phyloP scores from a whole-genome alignment of 768 basidiomycete genomes.

The Bullera alba region DNA sequence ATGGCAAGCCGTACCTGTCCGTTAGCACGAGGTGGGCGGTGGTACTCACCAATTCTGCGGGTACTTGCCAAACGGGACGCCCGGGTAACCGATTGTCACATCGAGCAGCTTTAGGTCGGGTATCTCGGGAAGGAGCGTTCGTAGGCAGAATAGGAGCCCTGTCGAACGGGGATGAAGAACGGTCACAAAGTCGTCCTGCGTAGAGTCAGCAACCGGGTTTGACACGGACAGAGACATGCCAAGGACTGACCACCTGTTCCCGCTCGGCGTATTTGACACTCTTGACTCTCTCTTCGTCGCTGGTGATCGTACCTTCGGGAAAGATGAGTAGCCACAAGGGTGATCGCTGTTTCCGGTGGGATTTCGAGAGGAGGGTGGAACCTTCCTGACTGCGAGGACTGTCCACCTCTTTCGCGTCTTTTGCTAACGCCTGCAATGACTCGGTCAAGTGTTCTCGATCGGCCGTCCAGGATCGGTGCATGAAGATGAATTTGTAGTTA shows the following conservation, averaged over 20 bases:
- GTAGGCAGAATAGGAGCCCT: constrained; percentile 75
- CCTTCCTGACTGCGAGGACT: constrained; percentile 1
- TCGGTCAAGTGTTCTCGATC: constrained; percentile 64
- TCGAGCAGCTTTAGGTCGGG: constrained; percentile 77
- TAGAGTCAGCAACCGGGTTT: not conserved
- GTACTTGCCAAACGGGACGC: constrained; percentile 70
- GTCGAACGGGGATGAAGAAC: constrained; percentile 86
- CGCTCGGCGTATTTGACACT: constrained; percentile 84
- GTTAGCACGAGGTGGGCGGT: not conserved
- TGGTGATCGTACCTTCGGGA: constrained; percentile 93
- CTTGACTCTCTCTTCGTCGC: constrained; percentile 72
- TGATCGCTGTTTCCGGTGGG: constrained; percentile 4
- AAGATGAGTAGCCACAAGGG: constrained; percentile 80
- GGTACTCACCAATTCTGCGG: constrained; percentile 59
- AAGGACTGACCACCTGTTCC: constrained; percentile 67
- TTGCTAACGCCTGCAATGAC: constrained; percentile 63
- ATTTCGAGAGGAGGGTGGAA: not conserved
- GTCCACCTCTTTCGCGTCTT: constrained; percentile 24
- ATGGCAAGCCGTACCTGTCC: constrained; percentile 67
- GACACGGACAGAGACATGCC: not conserved
- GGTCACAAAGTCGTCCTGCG: constrained; percentile 69
- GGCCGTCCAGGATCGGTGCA: constrained; percentile 82
- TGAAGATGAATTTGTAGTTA: constrained; percentile 86
- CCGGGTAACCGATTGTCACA: constrained; percentile 84
- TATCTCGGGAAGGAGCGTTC: constrained; percentile 69